Base-by-base conservation (phyloP, 768 basidiomycete species). In the Suillus hirtellus region DNA sequence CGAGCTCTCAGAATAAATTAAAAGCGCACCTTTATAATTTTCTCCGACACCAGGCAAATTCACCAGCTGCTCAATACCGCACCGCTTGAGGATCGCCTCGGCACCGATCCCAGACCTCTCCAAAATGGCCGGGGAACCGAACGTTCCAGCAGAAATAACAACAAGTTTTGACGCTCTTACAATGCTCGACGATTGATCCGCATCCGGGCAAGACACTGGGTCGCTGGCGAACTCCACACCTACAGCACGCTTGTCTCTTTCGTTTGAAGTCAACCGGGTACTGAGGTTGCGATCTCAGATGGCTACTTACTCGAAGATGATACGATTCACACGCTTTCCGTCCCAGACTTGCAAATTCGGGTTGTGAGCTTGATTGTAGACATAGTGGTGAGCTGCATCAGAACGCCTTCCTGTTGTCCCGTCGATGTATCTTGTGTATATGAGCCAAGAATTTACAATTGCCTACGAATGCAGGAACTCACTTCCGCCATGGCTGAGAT, bases 401-500 rank as follows among this genome's bases (percentile, higher is more conserved):
- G 86, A 87, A 24, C 88, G 82, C 50, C 67, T 77, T 27, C 88
- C 88, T 2, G 78, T 83, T 42, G 77, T 72, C 8, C 67, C 72
- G 64, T 84, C 79, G 42, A 89, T 79, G 72, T 84, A 89, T 69
- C 88, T 89, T 44, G 9, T 44, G 64, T 10, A 34, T 24, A 59
- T 31, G 24, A 44, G 8, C 4, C 11, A 19, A 27, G 4, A 8
- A 8, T 19, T 15, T 19, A 9, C 21, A 14, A 7, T 35, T 4
- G 3, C 21, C 10, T 12, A 12, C 7, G n/a, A n/a, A 37, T 19
- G 27, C 3, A 35, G 31, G 66, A 12, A 44, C 78, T 65, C 63
- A 86, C 86, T 81, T 85, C 59, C 76, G 77, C 84, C 85, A 87
- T 71, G 79, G 75, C 86, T 87, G 61, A 4, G 15, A 38, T 14